Conservation (phyloP, 495 filamentous ascomycete species). For the Aspergillus cavernicola region DNA sequence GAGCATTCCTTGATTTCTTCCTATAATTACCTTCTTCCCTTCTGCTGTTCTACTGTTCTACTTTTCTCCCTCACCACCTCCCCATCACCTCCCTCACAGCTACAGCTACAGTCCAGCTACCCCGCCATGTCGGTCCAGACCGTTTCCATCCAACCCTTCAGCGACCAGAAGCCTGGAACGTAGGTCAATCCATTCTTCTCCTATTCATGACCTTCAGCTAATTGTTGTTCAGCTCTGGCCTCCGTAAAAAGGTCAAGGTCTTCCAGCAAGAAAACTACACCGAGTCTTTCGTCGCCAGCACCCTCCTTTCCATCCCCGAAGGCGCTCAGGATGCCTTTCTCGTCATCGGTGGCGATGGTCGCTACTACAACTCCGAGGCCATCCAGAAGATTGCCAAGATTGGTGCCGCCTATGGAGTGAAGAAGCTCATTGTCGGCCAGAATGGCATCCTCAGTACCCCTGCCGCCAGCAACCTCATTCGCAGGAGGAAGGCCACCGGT, state of each 20-base stretch:
- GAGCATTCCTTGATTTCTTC: constrained; percentile 1
- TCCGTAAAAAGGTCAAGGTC: constrained; percentile 97
- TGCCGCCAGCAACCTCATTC: constrained; percentile 91
- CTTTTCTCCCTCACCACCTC: background rate
- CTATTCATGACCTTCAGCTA: background rate
- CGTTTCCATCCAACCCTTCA: constrained; percentile 73
- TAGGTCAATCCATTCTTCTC: constrained; percentile 50
- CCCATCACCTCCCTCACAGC: constrained; percentile 1
- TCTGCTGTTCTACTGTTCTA: background rate
- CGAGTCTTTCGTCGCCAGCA: constrained; percentile 90
- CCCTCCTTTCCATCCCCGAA: constrained; percentile 93
- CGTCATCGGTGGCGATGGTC: constrained; percentile 96
- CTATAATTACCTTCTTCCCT: constrained; percentile 3
- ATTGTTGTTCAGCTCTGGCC: constrained; percentile 67
- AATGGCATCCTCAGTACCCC: constrained; percentile 95
- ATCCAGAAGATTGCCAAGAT: constrained; percentile 97
- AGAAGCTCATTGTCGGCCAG: constrained; percentile 96
- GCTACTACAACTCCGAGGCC: constrained; percentile 95
- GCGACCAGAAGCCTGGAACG: constrained; percentile 99
- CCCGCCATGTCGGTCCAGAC: constrained; percentile 66
- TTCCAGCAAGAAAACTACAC: constrained; percentile 95
- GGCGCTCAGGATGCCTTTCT: constrained; percentile 82
- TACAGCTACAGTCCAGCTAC: constrained; percentile 9
- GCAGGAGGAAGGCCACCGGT: constrained; percentile 88
- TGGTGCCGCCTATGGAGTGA: constrained; percentile 92